phyloP scores from a whole-genome alignment of 78 protist species.

The Dictyostelium brefeldianum region DNA sequence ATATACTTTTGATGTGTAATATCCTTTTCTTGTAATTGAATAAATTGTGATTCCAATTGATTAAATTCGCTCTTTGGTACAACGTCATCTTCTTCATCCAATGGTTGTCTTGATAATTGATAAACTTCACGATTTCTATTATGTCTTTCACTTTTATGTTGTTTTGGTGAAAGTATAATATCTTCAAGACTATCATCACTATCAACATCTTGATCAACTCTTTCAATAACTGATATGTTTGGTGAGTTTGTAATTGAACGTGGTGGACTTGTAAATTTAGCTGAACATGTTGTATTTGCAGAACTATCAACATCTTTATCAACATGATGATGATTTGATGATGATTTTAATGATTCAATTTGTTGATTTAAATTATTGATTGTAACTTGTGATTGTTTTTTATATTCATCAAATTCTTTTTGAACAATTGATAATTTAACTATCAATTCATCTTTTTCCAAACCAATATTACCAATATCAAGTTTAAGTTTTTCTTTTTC shows the following conservation, averaged over 20 bases:
- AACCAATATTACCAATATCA: background rate
- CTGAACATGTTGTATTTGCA: too few relatives aligned
- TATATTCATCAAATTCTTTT: conserved; percentile 1
- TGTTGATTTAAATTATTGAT: background rate
- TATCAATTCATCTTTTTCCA: background rate
- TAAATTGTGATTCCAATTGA: background rate
- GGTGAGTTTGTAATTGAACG: background rate
- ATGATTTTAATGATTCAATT: background rate
- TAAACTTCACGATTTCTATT: background rate
- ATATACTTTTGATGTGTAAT: background rate
- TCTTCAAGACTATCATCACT: background rate
- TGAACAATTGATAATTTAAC: background rate
- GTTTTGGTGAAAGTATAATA: background rate
- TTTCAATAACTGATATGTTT: background rate
- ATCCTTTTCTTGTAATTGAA: conserved; percentile 2
- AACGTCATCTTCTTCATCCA: background rate
- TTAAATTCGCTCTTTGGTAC: background rate
- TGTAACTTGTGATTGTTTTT: background rate
- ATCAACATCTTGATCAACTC: background rate
- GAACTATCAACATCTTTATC: background rate
- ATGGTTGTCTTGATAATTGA: background rate
- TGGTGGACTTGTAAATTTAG: background rate
- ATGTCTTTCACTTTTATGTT: conserved; percentile 18
- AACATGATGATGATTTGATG: too few relatives aligned
- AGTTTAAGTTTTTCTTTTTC: background rate